These are phyloP conservation scores for Leishmania arabica DNA, from an alignment of 208 protist species.

Conservation along the genomic window DNA sequence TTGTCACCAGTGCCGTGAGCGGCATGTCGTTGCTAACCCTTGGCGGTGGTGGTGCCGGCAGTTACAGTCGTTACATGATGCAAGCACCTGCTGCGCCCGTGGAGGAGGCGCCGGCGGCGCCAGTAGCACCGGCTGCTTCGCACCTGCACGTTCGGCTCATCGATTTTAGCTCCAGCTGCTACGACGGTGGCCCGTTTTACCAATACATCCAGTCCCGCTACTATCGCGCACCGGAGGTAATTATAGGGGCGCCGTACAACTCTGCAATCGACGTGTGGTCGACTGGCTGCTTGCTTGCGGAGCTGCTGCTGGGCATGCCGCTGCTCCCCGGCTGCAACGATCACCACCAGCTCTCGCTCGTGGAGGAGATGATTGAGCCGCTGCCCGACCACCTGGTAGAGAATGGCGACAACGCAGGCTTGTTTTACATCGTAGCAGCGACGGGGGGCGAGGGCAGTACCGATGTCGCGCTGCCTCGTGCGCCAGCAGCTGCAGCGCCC, in stretches of 20 bases:
- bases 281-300: constrained; percentile 96
- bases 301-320: constrained; percentile 95
- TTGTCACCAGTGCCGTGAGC: constrained; percentile 8
- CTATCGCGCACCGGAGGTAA: constrained; percentile 97
- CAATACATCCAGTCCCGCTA: constrained; percentile 94
- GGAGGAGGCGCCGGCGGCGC: background rate
- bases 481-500: background rate
- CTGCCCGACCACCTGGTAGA: constrained; percentile 75
- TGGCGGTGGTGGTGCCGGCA: background rate
- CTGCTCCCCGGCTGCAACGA: constrained; percentile 94
- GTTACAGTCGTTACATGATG: background rate
- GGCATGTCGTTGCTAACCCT: background rate
- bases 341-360: constrained; percentile 93
- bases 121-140: constrained; percentile 12
- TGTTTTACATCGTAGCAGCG: constrained; percentile 45
- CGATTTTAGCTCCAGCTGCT: constrained; percentile 97
- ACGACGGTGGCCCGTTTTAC: constrained; percentile 82
- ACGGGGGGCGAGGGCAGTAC: background rate
- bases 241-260: constrained; percentile 91
- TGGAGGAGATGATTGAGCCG: constrained; percentile 93
- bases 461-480: background rate
- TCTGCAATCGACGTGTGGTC: constrained; percentile 97
- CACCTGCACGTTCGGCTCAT: constrained; percentile 94
- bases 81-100: background rate
- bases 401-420: constrained; percentile 35